Evolutionary conservation across 2,329 filamentous ascomycete genomes (phyloP), one percentile per base, ranked within the genome.

Genomic region (Trichoderma sp.): DNA sequence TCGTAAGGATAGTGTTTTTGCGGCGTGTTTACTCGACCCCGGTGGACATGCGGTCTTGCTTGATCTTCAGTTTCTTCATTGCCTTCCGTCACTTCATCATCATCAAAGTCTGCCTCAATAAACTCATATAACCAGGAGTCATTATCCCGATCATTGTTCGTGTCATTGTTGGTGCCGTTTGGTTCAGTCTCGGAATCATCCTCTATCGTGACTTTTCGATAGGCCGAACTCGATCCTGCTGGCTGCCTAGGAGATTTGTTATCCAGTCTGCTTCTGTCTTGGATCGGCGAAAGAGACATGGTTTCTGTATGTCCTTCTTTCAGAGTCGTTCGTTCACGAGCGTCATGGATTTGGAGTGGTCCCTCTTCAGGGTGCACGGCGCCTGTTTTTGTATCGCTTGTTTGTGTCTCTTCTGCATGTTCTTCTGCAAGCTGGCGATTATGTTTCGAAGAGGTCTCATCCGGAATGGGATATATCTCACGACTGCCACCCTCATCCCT

Each of bases 121-220:
- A 14, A 5, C 7, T 50, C 9, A 7, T 48, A 21, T 48, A 14
- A 0, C 3, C 3, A 9, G 24, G 3, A n/a, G 7, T 39, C 26
- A 0, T 10, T 7, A 48, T 5, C 17, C 15, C n/a, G 0, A 4
- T 12, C n/a, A 7, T 10, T 9, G n/a, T 59, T 15, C 21, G 6
- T 1, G 43, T n/a, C 17, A 24, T 2, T 26, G 19, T 41, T 3
- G 2, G 5, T 2, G 2, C 26, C n/a, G 12, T 26, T 30, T 3
- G 7, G n/a, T 26, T 59, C 57, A 24, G 44, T 26, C 28, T 59
- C 57, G 17, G 44, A 26, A 26, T 15, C 28, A 15, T 59, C 57
- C 0, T 59, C 44, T 41, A 59, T n/a, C 15, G 48, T 28, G 6
- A 41, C 57, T 7, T 50, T 59, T 50, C 17, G 28, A 39, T 59